Evolutionary conservation across 1,139 yeast genomes (phyloP), one percentile per base, ranked within the genome.

Genomic region (Scheffersomyces quercinus): DNA sequence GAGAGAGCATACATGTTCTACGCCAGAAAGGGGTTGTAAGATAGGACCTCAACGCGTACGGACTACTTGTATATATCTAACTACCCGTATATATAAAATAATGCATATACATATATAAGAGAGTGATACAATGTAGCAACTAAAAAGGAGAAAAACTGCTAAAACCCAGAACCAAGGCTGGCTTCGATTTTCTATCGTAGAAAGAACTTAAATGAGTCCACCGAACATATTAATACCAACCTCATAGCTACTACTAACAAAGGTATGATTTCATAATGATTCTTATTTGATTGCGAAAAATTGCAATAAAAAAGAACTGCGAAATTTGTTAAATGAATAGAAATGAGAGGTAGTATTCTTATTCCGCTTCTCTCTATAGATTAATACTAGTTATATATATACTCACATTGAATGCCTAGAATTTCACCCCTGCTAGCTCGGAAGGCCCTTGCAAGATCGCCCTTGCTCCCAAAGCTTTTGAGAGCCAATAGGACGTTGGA

Each of bases 1-100:
- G 95, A 91, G 69, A 83, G 96, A 66, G 97, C 98, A 35, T 91
- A 88, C 75, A 88, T 90, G 95, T 90, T 85, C 79, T 93, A 93
- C 68, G 83, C 83, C 47, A 83, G 95, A 73, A 85, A 82, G 61
- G 88, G 88, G 54, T 72, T 81, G 82, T 83, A 68, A 60, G 35
- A 43, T 39, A 31, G 35, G 35, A 31, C 5, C 35, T 15, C 35
- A 31, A 31, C 15, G 35, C 15, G 20, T 20, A 31, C 20, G 20
- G 35, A 31, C 14, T 13, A 31, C 26, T 29, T 35, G 28, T 9
- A 35, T 38, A 38, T 26, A 33, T 34, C 26, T 20, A 20, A 20
- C 26, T 20, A 20, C 26, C 26, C 26, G 26, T 20, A 20, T 20
- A 20, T 20, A 20, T 20, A 20, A 20, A 6, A 20, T 20, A 20